Conservation (phyloP, 2,329 filamentous ascomycete species). For the Stagonosporopsis cucurbitacearum region DNA sequence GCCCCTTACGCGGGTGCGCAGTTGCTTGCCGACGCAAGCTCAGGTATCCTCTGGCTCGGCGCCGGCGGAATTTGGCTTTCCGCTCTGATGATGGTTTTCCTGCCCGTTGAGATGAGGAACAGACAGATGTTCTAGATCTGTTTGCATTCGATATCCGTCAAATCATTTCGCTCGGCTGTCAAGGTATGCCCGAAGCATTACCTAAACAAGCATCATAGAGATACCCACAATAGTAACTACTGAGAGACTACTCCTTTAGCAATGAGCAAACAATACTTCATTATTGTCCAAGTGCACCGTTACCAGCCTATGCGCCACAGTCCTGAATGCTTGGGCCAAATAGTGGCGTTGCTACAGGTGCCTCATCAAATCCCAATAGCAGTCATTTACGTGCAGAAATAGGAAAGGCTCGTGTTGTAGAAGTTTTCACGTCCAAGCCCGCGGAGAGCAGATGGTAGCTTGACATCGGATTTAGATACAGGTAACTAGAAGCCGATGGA, state of each 20-base stretch:
- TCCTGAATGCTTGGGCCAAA: background rate
- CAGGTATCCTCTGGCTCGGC: constrained; percentile 39
- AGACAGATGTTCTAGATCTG: constrained; percentile 38
- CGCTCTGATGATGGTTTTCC: constrained; percentile 36
- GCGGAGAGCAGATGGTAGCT: background rate
- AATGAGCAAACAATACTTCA: background rate
- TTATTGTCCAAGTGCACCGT: background rate
- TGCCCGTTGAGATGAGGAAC: constrained; percentile 41
- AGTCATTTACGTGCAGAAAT: background rate
- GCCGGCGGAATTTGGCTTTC: constrained; percentile 41
- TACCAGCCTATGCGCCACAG: background rate
- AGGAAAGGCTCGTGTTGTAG: constrained; percentile 3
- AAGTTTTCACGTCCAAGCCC: constrained; percentile 1
- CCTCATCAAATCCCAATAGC: background rate
- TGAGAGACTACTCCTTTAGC: background rate
- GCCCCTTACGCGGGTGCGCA: constrained; percentile 39
- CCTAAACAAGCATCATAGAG: constrained; percentile 8
- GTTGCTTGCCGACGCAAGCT: constrained; percentile 27
- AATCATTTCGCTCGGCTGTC: background rate
- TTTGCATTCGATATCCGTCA: background rate
- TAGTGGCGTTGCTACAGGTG: background rate
- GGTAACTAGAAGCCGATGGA: background rate
- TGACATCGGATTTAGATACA: background rate
- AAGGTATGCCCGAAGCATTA: constrained; percentile 4
- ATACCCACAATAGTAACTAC: constrained; percentile 11